phyloP scores from a whole-genome alignment of 176 grass and related monocot species.

The Bolboschoenus planiculmis region DNA sequence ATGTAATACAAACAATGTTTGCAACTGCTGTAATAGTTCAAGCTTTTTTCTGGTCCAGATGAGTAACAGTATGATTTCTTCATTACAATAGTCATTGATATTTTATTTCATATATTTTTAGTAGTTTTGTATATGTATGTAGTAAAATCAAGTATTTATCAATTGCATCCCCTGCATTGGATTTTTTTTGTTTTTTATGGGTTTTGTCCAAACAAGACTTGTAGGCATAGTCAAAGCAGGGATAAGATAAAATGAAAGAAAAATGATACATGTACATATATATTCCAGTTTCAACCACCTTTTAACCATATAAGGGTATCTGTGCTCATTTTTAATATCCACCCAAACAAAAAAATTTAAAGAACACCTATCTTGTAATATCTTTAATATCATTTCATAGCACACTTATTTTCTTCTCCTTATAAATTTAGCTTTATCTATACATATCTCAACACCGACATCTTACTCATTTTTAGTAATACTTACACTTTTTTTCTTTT shows the following conservation, averaged over 20 bases:
- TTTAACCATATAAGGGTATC: background rate
- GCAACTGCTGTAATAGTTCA: background rate
- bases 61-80: background rate
- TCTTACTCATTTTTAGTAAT: background rate
- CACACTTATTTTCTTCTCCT: background rate
- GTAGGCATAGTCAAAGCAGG: background rate
- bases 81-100: background rate
- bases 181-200: background rate
- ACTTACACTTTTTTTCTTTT: background rate
- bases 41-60: background rate
- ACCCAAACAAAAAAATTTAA: background rate
- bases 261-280: background rate
- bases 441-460: background rate
- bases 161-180: background rate
- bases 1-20: background rate
- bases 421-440: background rate
- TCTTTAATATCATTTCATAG: background rate
- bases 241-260: background rate
- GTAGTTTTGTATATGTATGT: background rate
- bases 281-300: background rate
- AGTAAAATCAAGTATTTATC: background rate
- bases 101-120: no score
- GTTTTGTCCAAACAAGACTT: background rate
- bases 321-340: background rate
- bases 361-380: background rate